These are phyloP conservation scores for Xylariaceae sp. DNA, from an alignment of 2,329 filamentous ascomycete genomes.

Conservation along the genomic window DNA sequence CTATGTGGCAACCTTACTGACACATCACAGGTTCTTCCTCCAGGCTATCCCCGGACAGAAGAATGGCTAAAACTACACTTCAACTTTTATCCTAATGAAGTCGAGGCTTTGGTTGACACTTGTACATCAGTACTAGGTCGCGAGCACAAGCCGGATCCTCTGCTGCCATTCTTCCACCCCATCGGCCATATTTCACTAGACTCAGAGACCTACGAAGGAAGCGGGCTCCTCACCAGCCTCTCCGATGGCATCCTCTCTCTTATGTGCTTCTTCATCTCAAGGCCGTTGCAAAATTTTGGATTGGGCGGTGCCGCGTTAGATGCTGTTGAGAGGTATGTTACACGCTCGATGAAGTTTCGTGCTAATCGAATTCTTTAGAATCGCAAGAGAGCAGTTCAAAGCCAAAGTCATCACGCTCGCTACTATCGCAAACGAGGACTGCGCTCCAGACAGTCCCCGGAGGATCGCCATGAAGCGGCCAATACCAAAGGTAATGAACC, in stretches of 20 bases:
- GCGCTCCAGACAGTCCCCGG: slow-evolving; percentile 15
- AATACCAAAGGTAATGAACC: slow-evolving; percentile 12
- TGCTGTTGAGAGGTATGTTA: slow-evolving; percentile 19
- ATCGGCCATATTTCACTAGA: slow-evolving; percentile 32
- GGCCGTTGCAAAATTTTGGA: slow-evolving; percentile 19
- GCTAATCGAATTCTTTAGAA: slow-evolving; percentile 6
- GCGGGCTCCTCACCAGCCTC: slow-evolving; percentile 15
- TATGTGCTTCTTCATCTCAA: slow-evolving; percentile 25
- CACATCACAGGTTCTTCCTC: slow-evolving; percentile 14
- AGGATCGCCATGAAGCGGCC: slow-evolving; percentile 19
- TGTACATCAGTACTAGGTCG: slow-evolving; percentile 17
- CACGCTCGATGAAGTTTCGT: neutral
- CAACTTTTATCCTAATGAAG: slow-evolving; percentile 10
- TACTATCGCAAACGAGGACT: slow-evolving; percentile 22
- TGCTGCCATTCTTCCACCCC: slow-evolving; percentile 21
- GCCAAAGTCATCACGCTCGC: slow-evolving; percentile 22
- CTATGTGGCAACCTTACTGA: neutral
- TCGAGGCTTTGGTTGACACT: slow-evolving; percentile 14
- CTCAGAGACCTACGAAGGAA: slow-evolving; percentile 11
- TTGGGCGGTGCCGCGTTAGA: slow-evolving; percentile 21
- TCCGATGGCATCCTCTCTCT: slow-evolving; percentile 21
- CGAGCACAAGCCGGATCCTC: slow-evolving; percentile 15
- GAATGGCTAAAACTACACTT: slow-evolving; percentile 22
- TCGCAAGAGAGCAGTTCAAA: slow-evolving; percentile 21
- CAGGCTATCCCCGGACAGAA: slow-evolving; percentile 15